A percentile compares a stretch with the other conserved stretches of the same genome.
These are phyloP conservation scores for Aspergillus intermedius DNA, from an alignment of 2,329 filamentous ascomycete species.

Conservation along the genomic window DNA sequence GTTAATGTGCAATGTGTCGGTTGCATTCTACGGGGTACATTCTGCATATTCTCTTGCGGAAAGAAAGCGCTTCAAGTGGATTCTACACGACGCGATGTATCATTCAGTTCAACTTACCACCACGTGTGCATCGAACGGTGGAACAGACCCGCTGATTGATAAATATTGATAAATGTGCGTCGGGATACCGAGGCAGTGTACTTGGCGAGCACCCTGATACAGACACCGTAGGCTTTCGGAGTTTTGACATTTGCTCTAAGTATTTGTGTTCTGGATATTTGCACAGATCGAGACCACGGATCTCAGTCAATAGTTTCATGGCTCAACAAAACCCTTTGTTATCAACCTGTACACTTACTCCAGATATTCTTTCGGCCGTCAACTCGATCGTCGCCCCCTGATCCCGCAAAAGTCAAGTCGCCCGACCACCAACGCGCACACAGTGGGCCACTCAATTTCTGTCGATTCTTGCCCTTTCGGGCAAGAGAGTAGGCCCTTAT, in stretches of 20 bases:
- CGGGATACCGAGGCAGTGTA: background rate
- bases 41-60: background rate
- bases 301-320: background rate
- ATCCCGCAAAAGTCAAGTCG: background rate
- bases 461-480: background rate
- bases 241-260: background rate
- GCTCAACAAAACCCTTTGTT: background rate
- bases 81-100: background rate
- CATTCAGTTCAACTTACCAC: background rate
- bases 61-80: background rate
- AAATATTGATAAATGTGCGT: background rate
- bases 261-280: background rate
- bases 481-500: too few species aligned
- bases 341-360: too few species aligned
- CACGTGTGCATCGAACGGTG: background rate
- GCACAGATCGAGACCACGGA: background rate
- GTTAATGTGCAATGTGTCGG: background rate
- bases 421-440: background rate
- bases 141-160: constrained; percentile 2
- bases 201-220: background rate
- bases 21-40: background rate
- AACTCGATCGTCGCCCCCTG: background rate
- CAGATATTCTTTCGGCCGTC: background rate
- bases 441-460: background rate
- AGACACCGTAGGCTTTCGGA: too few species aligned